Evolutionary conservation across 495 filamentous ascomycete genomes (phyloP), one percentile per base, ranked within the genome.

Genomic region (Trichoderma erinaceum): DNA sequence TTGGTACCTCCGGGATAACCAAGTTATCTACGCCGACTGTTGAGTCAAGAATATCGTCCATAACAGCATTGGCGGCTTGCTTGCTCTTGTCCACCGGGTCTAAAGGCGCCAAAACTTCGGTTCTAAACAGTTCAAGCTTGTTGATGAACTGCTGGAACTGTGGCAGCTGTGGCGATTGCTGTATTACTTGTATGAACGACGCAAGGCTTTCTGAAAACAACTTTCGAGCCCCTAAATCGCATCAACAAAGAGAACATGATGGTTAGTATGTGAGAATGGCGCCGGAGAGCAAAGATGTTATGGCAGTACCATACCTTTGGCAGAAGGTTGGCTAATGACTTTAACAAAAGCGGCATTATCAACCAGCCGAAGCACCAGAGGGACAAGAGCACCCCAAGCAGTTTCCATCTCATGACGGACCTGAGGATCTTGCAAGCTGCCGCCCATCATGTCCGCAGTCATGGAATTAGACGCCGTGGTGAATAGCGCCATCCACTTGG

Each of bases 1-100:
- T 78, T 1, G 90, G 88, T 5, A 89, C 77, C 70, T 93, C 89
- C 32, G 87, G 80, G 2, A 95, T 75, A 73, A 73, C 84, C 73
- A 77, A 80, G 71, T 73, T 88, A 74, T 83, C 82, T 43, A 84
- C 68, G n/a, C 75, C 79, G 69, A 86, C 79, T 15, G 75, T 73
- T 18, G 77, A 75, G 66, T 82, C 79, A 23, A 85, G 72, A 61
- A 86, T 78, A 50, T 81, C 80, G 63, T 84, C 81, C 73, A 85
- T 82, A 12, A 79, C 81, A 32, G 79, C 76, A 32, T 78, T 75
- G 1, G 72, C 75, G 1, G 75, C 73, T n/a, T 77, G 76, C 43
- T 80, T 82, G 64, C 81, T 83, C 69, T 79, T 78, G 48, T 79
- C 77, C 12, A 72, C 68, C 5, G 83, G 80, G 50, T 83, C 80